Conservation (phyloP, 2,329 filamentous ascomycete genomes). For the Colletotrichum lentis region DNA sequence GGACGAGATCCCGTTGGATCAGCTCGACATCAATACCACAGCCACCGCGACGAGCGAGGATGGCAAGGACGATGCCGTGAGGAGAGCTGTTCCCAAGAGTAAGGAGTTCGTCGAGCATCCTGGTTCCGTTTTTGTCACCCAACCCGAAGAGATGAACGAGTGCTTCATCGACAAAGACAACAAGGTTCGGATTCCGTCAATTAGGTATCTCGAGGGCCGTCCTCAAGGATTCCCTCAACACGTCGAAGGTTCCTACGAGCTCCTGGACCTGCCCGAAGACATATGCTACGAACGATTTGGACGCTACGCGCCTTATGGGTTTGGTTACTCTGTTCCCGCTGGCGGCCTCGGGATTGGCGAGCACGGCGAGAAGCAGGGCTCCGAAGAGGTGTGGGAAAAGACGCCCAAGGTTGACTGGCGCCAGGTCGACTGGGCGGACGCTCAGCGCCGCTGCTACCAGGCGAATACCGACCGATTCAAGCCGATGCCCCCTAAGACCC, state of each 20-base stretch:
- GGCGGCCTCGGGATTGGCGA: conserved; percentile 88
- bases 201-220: conserved; percentile 80
- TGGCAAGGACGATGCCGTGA: conserved; percentile 43
- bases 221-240: conserved; percentile 85
- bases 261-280: conserved; percentile 80
- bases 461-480: conserved; percentile 77
- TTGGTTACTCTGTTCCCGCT: conserved; percentile 80
- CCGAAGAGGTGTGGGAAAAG: conserved; percentile 79
- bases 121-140: conserved; percentile 47
- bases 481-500: conserved; percentile 51
- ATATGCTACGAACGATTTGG: conserved; percentile 95
- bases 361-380: conserved; percentile 82
- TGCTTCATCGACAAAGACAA: conserved; percentile 80
- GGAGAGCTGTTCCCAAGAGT: conserved; percentile 54
- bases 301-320: conserved; percentile 85
- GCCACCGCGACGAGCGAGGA: conserved; percentile 39
- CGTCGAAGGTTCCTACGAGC: conserved; percentile 84
- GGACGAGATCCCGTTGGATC: conserved; percentile 62
- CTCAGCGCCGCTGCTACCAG: conserved; percentile 76
- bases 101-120: conserved; percentile 60
- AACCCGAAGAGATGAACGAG: conserved; percentile 67
- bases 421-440: conserved; percentile 79
- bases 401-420: conserved; percentile 78
- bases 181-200: conserved; percentile 70
- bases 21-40: conserved; percentile 49